Base-by-base conservation (phyloP, 768 basidiomycete genomes). In the Xerocomellus dryophilus region DNA sequence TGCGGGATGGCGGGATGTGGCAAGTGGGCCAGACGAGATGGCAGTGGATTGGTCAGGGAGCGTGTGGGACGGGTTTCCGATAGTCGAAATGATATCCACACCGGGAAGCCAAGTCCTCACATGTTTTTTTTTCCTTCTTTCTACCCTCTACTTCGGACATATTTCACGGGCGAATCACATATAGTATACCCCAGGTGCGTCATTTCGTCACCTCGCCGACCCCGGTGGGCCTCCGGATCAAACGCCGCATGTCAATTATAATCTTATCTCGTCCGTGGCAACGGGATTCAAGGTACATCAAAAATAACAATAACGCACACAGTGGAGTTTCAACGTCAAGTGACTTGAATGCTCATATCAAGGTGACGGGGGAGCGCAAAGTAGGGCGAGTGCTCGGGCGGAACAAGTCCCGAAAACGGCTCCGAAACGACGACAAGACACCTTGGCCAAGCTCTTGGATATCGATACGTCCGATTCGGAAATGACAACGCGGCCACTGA, bases 121-220 rank as follows among this genome's bases (percentile, higher is more conserved):
- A 36, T 29, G 25, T 40, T 36, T 36, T 38, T 44, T 39, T 23
- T 45, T 39, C n/a, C 46, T 52, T 43, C 43, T 9, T 53, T 23
- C 21, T 31, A 12, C 34, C 11, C 11, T 31, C 21, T 35, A 29
- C 29, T 15, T 23, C 39, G 29, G 42, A 51, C 12, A 38, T 25
- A 35, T 42, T 44, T 51, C 45, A 51, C 48, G 46, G 43, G 25
- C 50, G 17, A 34, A 51, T 45, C 50, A 35, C 48, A 20, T 39
- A 20, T 32, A n/a, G n/a, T n/a, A n/a, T 63, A 59, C 66, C 66
- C 67, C 67, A 48, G 58, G 49, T 70, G 66, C 67, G 69, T 70
- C 69, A 68, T 68, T 15, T 53, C 27, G 60, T 39, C 17, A 11
- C 17, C 36, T 29, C 53, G 32, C 45, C 52, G 47, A 51, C 35